A percentile compares a stretch with the other conserved stretches of the same genome.
Evolutionary conservation across 495 filamentous ascomycete species (phyloP).

Genomic region (Hamigera avellanea): DNA sequence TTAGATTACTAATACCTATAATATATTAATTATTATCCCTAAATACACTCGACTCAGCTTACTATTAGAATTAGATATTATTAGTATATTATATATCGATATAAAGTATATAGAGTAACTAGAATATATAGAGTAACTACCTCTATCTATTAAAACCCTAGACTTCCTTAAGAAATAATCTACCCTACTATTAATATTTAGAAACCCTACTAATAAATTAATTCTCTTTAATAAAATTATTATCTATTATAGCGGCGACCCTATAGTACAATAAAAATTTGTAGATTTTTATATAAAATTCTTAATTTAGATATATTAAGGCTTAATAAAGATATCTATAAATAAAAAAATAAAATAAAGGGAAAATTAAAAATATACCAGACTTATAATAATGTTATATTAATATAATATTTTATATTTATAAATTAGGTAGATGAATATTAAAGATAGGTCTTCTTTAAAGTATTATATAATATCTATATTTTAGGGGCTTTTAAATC

Average conservation of each 20-base stretch:
- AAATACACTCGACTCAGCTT: neutral
- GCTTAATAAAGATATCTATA: conserved; percentile 12
- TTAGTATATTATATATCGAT: neutral
- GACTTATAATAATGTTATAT: neutral
- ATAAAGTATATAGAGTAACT: no score
- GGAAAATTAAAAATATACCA: neutral
- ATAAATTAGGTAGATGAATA: neutral
- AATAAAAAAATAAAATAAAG: neutral
- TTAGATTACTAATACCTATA: neutral
- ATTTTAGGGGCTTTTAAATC: no score
- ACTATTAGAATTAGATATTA: neutral
- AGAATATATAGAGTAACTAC: no score
- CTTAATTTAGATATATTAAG: conserved; percentile 17
- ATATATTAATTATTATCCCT: neutral
- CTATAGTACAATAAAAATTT: neutral
- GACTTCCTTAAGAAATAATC: conserved; percentile 6
- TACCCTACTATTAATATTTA: neutral
- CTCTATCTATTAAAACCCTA: conserved; percentile 4
- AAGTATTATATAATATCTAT: neutral
- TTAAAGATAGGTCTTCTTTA: neutral
- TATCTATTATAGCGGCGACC: neutral
- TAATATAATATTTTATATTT: neutral
- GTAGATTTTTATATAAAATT: neutral
- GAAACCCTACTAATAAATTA: neutral
- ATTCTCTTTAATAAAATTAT: neutral